A percentile compares a stretch with the other conserved stretches of the same genome.
Conservation (phyloP, 2,329 filamentous ascomycete genomes). For the Fusarium duplospermum region DNA sequence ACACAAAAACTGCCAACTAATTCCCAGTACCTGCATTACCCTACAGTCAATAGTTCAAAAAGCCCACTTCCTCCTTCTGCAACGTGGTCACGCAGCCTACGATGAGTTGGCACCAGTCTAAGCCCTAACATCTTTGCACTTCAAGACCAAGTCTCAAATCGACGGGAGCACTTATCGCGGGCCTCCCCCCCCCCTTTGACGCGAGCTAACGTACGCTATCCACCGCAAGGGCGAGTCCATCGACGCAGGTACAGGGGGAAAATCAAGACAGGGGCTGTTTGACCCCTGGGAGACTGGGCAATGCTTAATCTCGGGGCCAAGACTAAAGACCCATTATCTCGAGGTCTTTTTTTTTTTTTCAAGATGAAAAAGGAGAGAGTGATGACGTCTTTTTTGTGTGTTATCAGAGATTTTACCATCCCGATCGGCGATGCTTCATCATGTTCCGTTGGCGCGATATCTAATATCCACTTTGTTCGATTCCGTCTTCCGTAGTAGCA, state of each 20-base stretch:
- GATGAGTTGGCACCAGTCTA: not conserved
- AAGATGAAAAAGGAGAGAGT: not conserved
- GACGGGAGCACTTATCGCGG: not conserved
- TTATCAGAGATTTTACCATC: not conserved
- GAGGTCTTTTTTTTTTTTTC: not conserved
- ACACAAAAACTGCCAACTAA: not conserved
- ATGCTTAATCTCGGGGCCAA: slow-evolving; percentile 8
- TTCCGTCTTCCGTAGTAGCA: not conserved
- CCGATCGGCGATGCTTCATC: not conserved
- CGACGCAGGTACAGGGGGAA: slow-evolving; percentile 5
- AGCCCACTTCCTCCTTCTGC: not conserved
- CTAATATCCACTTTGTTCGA: not conserved
- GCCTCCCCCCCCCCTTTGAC: not conserved
- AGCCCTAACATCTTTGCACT: not conserved
- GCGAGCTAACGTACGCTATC: not conserved
- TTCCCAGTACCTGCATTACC: not conserved
- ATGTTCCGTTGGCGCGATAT: not conserved
- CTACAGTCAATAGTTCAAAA: not conserved
- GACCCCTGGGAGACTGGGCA: not conserved
- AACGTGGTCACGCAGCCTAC: not conserved
- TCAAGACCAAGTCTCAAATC: not conserved
- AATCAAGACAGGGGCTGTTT: not conserved
- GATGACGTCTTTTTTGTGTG: not conserved
- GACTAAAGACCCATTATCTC: not conserved
- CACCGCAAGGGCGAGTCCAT: not conserved